phyloP scores from a whole-genome alignment of 345 rosid genomes.

The Eucalyptus erythrocorys region DNA sequence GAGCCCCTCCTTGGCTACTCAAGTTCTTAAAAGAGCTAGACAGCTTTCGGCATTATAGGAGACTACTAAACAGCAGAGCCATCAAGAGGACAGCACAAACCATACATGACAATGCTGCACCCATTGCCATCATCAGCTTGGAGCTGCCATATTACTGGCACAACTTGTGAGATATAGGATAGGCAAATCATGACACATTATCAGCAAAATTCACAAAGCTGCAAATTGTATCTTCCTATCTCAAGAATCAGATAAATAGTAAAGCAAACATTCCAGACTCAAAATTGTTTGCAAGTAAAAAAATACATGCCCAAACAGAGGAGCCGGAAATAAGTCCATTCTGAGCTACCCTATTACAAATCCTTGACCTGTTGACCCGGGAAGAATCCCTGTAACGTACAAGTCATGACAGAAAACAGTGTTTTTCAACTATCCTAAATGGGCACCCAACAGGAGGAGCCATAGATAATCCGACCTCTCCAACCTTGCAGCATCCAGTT shows the following conservation, averaged over 20 bases:
- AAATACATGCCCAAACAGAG: background rate
- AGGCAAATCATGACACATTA: background rate
- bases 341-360: background rate
- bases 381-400: background rate
- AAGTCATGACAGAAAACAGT: background rate
- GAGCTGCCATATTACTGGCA: background rate
- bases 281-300: background rate
- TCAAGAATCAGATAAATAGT: background rate
- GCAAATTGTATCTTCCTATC: background rate
- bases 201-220: background rate
- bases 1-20: background rate
- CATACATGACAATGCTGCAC: background rate
- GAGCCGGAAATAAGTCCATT: background rate
- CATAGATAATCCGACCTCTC: slow-evolving; percentile 13
- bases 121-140: background rate
- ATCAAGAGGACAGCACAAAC: background rate
- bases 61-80: background rate
- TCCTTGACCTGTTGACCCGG: background rate
- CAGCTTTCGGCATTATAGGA: background rate
- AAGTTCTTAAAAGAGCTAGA: too few species aligned
- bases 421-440: background rate
- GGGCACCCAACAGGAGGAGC: slow-evolving; percentile 14
- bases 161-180: background rate
- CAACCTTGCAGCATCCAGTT: slow-evolving; percentile 22
- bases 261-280: background rate